Evolutionary conservation across 2,329 filamentous ascomycete genomes (phyloP).

Genomic region (Colletotrichum falcatum): DNA sequence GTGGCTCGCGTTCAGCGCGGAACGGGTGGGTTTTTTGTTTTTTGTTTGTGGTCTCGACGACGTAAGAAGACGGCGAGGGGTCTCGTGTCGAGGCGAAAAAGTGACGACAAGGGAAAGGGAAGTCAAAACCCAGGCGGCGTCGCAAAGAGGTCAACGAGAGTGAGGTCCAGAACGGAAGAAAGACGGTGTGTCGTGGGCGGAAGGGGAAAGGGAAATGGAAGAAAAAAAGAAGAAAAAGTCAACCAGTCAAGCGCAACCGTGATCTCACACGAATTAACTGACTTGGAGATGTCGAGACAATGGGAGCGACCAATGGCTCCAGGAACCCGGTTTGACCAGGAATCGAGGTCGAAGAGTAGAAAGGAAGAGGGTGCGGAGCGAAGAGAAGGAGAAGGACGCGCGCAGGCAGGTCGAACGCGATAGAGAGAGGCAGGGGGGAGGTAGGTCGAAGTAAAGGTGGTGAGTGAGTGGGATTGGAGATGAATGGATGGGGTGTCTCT

Average conservation of each 20-base stretch:
- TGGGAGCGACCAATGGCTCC: constrained; percentile 16
- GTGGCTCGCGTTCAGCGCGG: constrained; percentile 4
- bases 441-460: constrained; percentile 21
- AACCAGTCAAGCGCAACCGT: constrained; percentile 14
- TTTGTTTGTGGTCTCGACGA: constrained; percentile 6
- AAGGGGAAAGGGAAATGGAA: not conserved
- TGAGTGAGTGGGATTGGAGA: constrained; percentile 21
- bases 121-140: not conserved
- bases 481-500: no score
- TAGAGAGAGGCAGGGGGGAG: not conserved
- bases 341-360: constrained; percentile 25
- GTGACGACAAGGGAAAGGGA: constrained; percentile 6
- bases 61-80: not conserved
- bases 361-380: constrained; percentile 27
- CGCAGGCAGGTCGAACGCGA: constrained; percentile 22
- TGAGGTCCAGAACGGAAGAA: constrained; percentile 5
- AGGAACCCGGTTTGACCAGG: constrained; percentile 12
- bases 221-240: not conserved
- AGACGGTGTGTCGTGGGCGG: not conserved
- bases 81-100: constrained; percentile 1
- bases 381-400: constrained; percentile 33
- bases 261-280: constrained; percentile 1
- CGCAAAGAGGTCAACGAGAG: constrained; percentile 12
- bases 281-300: constrained; percentile 7
- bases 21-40: not conserved